phyloP scores from a whole-genome alignment of 441 rosid genomes.

The Gossypium gossypioides region DNA sequence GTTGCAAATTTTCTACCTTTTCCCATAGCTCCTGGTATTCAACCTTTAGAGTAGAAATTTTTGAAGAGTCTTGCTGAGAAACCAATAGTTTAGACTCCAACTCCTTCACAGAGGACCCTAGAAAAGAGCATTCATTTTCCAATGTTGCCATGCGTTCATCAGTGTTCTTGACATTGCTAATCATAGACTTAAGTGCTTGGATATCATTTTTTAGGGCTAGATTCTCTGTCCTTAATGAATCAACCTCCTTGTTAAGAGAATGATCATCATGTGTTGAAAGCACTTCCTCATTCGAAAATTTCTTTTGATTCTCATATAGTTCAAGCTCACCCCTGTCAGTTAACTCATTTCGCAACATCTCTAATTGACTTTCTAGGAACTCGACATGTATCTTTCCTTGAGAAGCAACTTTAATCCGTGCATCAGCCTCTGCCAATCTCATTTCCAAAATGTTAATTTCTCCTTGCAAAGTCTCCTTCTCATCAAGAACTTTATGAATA shows the following conservation, averaged over 20 bases:
- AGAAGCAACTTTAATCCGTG: constrained; percentile 58
- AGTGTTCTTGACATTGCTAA: constrained; percentile 42
- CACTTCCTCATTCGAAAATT: constrained; percentile 19
- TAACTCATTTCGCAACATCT: constrained; percentile 55
- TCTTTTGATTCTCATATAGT: constrained; percentile 17
- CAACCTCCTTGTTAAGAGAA: constrained; percentile 53
- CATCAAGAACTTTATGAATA: constrained; percentile 52
- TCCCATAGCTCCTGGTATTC: constrained; percentile 64
- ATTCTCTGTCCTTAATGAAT: constrained; percentile 55
- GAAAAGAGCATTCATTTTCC: constrained; percentile 50
- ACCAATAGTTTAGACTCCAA: constrained; percentile 56
- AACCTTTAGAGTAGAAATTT: constrained; percentile 49
- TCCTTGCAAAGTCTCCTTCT: constrained; percentile 68
- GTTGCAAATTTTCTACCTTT: constrained; percentile 65
- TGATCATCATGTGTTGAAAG: constrained; percentile 26
- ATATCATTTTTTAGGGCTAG: constrained; percentile 53
- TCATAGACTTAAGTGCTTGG: constrained; percentile 47
- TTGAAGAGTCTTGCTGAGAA: constrained; percentile 65
- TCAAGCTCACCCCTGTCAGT: constrained; percentile 25
- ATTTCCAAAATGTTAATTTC: constrained; percentile 58
- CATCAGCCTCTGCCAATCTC: constrained; percentile 81
- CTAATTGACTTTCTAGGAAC: constrained; percentile 59
- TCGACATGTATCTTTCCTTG: constrained; percentile 66
- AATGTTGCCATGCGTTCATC: constrained; percentile 52
- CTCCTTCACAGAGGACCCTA: constrained; percentile 62